A percentile compares a stretch with the other conserved stretches of the same genome.
These are phyloP conservation scores for Pseudozyma sp. DNA, from an alignment of 1,284 basidiomycete species.

Conservation along the genomic window DNA sequence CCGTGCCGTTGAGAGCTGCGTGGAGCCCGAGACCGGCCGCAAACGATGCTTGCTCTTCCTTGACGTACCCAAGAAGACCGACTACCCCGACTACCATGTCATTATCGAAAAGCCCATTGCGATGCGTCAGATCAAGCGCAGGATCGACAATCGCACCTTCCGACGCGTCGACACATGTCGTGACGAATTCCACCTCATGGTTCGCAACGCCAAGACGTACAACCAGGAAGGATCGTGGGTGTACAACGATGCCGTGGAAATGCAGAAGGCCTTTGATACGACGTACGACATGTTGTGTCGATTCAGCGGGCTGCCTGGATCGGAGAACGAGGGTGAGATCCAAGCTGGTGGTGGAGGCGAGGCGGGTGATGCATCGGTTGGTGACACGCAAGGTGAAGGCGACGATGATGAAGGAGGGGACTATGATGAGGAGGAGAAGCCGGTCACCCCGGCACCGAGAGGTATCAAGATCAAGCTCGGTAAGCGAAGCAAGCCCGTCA, in stretches of 20 bases:
- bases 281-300: constrained; percentile 58
- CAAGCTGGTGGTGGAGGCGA: constrained; percentile 12
- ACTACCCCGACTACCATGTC: constrained; percentile 85
- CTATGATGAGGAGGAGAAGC: constrained; percentile 42
- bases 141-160: constrained; percentile 79
- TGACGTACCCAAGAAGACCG: constrained; percentile 72
- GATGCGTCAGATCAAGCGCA: constrained; percentile 86
- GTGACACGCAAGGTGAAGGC: constrained; percentile 15
- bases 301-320: constrained; percentile 52
- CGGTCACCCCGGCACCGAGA: constrained; percentile 19
- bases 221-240: constrained; percentile 82
- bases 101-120: constrained; percentile 82
- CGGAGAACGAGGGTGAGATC: constrained; percentile 46
- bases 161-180: constrained; percentile 80
- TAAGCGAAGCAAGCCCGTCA: constrained; percentile 25
- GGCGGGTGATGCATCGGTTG: neutral
- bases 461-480: constrained; percentile 54
- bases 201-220: constrained; percentile 82
- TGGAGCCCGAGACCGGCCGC: constrained; percentile 75
- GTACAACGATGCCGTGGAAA: constrained; percentile 80
- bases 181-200: constrained; percentile 88
- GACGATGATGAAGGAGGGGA: constrained; percentile 29
- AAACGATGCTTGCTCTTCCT: constrained; percentile 67
- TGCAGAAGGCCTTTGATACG: constrained; percentile 63
- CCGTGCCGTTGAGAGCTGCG: constrained; percentile 80